Percentiles rank a stretch among this genome's conserved stretches.
phyloP scores from a whole-genome alignment of 805 yeast genomes.

The Saccharomycopsis capsularis region DNA sequence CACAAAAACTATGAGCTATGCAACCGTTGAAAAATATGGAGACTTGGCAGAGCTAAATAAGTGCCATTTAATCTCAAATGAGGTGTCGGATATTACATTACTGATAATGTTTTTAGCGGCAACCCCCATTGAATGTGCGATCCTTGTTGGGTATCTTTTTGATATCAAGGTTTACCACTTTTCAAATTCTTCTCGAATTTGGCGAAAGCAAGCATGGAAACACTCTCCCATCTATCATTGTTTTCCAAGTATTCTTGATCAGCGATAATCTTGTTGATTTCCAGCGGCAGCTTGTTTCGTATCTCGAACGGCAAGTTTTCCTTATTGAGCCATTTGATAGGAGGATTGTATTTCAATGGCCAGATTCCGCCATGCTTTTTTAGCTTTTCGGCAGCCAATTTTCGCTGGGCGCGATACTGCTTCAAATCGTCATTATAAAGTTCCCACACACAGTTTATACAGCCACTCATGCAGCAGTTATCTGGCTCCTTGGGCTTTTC shows the following conservation, averaged over 20 bases:
- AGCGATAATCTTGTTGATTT: conserved; percentile 28
- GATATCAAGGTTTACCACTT: no score
- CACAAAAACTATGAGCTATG: no score
- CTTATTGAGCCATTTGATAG: conserved; percentile 34
- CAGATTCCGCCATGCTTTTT: conserved; percentile 40
- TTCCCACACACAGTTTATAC: conserved; percentile 97
- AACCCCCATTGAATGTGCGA: no score
- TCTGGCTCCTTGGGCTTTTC: conserved; percentile 85
- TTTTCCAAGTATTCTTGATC: conserved; percentile 29
- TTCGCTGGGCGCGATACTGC: conserved; percentile 65
- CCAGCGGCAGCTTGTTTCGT: conserved; percentile 25
- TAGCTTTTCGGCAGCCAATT: conserved; percentile 50
- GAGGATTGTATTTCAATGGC: conserved; percentile 63
- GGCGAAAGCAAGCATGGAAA: conserved; percentile 74
- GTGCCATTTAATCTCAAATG: no score
- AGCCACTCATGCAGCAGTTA: conserved; percentile 96
- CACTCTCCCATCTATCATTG: conserved; percentile 51
- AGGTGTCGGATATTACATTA: no score
- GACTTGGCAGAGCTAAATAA: no score
- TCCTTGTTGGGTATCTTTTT: no score
- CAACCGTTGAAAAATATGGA: no score
- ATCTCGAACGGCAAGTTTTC: conserved; percentile 39
- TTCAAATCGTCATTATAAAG: conserved; percentile 78
- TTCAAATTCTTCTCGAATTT: conserved; percentile 68
- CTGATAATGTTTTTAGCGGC: no score